Conservation (phyloP, 495 filamentous ascomycete genomes). For the Podospora anserina region DNA sequence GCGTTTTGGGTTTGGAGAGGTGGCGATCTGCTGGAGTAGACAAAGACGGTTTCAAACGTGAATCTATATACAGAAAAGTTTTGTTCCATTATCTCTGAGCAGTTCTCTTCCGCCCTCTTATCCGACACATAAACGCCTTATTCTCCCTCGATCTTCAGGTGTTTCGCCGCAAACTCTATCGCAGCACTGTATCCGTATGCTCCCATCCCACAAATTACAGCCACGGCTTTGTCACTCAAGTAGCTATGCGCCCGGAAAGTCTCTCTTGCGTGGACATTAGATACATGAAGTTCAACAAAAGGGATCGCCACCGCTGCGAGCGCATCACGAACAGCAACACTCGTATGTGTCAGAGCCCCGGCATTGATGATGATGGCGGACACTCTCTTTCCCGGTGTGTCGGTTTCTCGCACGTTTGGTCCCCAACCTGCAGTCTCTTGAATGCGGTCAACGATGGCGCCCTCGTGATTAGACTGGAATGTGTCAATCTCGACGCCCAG, state of each 20-base stretch:
- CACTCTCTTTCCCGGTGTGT: slow-evolving; percentile 28
- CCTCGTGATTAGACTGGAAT: slow-evolving; percentile 69
- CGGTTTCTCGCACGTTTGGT: slow-evolving; percentile 16
- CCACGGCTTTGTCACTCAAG: slow-evolving; percentile 67
- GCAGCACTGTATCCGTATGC: slow-evolving; percentile 67
- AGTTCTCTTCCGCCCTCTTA: background rate
- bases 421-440: slow-evolving; percentile 47
- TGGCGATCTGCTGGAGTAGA: background rate
- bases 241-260: slow-evolving; percentile 61
- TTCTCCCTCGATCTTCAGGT: slow-evolving; percentile 38
- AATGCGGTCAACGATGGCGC: slow-evolving; percentile 59
- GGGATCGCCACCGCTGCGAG: slow-evolving; percentile 60
- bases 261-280: slow-evolving; percentile 65
- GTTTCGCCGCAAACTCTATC: slow-evolving; percentile 56
- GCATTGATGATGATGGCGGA: slow-evolving; percentile 69
- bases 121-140: background rate
- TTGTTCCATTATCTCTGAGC: background rate
- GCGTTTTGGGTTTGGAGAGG: background rate
- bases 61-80: background rate
- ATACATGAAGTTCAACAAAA: slow-evolving; percentile 70
- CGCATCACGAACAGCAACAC: slow-evolving; percentile 65
- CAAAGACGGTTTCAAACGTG: background rate
- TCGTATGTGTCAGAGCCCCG: slow-evolving; percentile 65
- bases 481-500: slow-evolving; percentile 44
- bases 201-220: slow-evolving; percentile 65